Evolutionary conservation across 1,139 yeast species (phyloP).

Genomic region (Scheffersomyces quercinus): DNA sequence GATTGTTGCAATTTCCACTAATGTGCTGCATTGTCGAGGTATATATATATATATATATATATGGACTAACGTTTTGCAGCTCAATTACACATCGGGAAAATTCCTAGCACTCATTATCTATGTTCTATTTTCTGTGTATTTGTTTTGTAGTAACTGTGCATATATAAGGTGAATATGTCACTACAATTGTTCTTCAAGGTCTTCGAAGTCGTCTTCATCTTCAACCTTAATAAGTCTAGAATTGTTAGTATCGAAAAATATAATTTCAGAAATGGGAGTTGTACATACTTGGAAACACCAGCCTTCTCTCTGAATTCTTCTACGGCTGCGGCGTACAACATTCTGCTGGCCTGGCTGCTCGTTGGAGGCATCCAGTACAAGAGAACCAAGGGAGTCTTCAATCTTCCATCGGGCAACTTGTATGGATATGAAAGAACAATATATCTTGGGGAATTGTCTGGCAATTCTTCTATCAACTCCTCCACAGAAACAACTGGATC

Average conservation of each 20-base stretch:
- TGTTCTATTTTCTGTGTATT: too few species aligned
- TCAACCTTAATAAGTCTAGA: slow-evolving; percentile 50
- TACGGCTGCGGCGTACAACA: slow-evolving; percentile 89
- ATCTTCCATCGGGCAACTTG: slow-evolving; percentile 68
- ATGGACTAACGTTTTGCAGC: too few species aligned
- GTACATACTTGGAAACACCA: slow-evolving; percentile 64
- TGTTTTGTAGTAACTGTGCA: too few species aligned
- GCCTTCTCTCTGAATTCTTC: slow-evolving; percentile 78
- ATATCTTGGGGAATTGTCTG: slow-evolving; percentile 80
- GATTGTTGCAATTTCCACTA: too few species aligned
- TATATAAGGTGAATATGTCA: neutral
- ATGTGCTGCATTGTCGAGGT: too few species aligned
- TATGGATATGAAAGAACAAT: slow-evolving; percentile 78
- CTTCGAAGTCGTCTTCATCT: slow-evolving; percentile 65
- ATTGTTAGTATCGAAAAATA: slow-evolving; percentile 24
- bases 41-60: too few species aligned
- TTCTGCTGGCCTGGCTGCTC: slow-evolving; percentile 71
- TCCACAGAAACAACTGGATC: slow-evolving; percentile 50
- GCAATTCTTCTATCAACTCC: slow-evolving; percentile 71
- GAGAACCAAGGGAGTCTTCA: slow-evolving; percentile 71
- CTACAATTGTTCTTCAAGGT: slow-evolving; percentile 31
- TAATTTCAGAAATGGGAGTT: neutral
- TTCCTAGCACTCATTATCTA: too few species aligned
- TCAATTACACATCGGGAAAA: too few species aligned
- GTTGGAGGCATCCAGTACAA: slow-evolving; percentile 87